phyloP scores from a whole-genome alignment of 495 filamentous ascomycete genomes.

The Trypethelium eluteriae region DNA sequence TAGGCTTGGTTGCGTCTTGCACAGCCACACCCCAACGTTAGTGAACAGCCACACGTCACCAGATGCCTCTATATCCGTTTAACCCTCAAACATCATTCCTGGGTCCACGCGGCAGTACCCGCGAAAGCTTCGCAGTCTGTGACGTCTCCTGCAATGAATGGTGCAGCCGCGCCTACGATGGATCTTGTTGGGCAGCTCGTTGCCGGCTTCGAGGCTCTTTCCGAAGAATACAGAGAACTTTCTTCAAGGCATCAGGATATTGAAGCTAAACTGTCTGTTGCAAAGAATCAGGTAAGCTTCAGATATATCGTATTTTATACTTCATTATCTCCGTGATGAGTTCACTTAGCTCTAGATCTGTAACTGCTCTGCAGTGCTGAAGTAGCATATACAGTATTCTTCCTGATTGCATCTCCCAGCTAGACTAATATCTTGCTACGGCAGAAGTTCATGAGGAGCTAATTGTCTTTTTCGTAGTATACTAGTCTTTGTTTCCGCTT shows the following conservation, averaged over 20 bases:
- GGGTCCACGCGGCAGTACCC: neutral
- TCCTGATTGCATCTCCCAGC: neutral
- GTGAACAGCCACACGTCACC: neutral
- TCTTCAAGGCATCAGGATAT: constrained; percentile 29
- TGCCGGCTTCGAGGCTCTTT: constrained; percentile 34
- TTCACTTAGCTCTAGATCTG: constrained; percentile 66
- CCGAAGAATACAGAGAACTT: constrained; percentile 33
- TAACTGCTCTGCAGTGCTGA: constrained; percentile 49
- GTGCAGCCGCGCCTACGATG: neutral
- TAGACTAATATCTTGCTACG: neutral
- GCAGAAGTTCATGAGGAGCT: neutral
- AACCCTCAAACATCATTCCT: neutral
- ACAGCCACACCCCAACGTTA: neutral
- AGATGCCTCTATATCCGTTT: neutral
- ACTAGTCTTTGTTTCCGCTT: neutral
- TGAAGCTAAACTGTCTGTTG: constrained; percentile 33
- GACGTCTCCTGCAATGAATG: neutral
- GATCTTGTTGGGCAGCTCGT: constrained; percentile 27
- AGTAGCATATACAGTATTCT: constrained; percentile 32
- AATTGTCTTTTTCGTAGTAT: neutral
- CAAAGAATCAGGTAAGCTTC: constrained; percentile 34
- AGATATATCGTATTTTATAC: neutral
- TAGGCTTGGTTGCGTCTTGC: neutral
- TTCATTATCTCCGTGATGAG: constrained; percentile 45
- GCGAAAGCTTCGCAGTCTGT: neutral